Conservation (phyloP, 208 protist species). For the Leishmania martiniquensis region DNA sequence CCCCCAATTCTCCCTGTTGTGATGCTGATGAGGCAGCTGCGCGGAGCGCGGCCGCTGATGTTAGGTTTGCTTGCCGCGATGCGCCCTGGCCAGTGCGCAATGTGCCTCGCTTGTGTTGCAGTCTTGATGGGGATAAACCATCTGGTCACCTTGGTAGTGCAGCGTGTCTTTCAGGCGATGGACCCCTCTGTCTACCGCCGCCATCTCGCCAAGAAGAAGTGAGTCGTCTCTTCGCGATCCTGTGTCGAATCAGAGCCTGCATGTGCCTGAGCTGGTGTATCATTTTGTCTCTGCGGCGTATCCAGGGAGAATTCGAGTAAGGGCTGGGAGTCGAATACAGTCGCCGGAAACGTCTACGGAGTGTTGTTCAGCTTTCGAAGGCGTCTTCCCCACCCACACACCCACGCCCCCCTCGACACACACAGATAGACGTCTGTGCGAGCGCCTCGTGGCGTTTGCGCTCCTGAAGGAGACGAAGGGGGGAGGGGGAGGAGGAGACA, state of each 20-base stretch:
- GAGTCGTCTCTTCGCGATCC: not conserved
- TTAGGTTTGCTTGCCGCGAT: slow-evolving; percentile 12
- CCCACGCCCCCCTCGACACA: not conserved
- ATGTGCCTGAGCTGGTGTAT: not conserved
- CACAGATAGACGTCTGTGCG: not conserved
- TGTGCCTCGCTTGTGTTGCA: not conserved
- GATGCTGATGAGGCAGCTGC: slow-evolving; percentile 3
- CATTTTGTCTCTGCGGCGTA: not conserved
- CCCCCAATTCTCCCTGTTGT: slow-evolving; percentile 16
- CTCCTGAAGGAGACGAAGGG: not conserved
- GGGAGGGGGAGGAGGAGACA: too few species aligned
- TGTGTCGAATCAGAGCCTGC: not conserved
- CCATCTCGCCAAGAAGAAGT: slow-evolving; percentile 30
- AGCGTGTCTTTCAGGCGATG: slow-evolving; percentile 17
- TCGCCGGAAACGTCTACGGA: not conserved
- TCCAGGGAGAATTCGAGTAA: not conserved
- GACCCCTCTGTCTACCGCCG: slow-evolving; percentile 20
- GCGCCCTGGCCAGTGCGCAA: slow-evolving; percentile 25
- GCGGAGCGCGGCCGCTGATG: slow-evolving; percentile 2
- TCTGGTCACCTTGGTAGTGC: not conserved
- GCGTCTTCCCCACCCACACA: too few species aligned
- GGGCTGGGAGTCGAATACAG: not conserved
- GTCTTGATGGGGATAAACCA: not conserved
- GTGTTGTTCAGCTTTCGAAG: not conserved
- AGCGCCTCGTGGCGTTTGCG: not conserved